Conservation (phyloP, 2,329 filamentous ascomycete species). For the Knoxdaviesia capensis region DNA sequence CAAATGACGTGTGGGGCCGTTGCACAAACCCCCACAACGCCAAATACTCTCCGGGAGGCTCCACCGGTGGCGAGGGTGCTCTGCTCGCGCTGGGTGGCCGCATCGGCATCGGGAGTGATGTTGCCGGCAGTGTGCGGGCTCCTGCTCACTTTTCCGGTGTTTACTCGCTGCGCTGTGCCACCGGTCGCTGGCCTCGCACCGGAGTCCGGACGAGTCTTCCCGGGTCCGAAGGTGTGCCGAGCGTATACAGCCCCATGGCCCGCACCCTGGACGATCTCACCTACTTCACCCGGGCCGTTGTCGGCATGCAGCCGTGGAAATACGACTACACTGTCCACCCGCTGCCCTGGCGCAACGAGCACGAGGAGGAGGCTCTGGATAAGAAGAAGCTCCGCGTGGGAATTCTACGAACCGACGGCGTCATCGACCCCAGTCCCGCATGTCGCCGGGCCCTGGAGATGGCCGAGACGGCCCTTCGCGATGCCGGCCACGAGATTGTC, state of each 20-base stretch:
- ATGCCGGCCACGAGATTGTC: slow-evolving; percentile 56
- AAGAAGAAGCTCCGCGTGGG: slow-evolving; percentile 52
- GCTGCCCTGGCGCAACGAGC: slow-evolving; percentile 51
- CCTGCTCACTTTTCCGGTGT: slow-evolving; percentile 83
- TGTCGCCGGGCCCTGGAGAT: slow-evolving; percentile 58
- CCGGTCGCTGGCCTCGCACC: slow-evolving; percentile 73
- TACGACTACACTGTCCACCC: slow-evolving; percentile 78
- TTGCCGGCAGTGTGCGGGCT: slow-evolving; percentile 70
- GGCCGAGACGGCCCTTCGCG: slow-evolving; percentile 46
- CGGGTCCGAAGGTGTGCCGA: slow-evolving; percentile 75
- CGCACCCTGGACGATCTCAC: slow-evolving; percentile 62
- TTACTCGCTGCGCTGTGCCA: slow-evolving; percentile 72
- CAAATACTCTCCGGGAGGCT: slow-evolving; percentile 76
- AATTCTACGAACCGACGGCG: slow-evolving; percentile 57
- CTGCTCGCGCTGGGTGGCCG: slow-evolving; percentile 64
- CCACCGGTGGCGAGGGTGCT: slow-evolving; percentile 69
- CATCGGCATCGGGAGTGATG: slow-evolving; percentile 80
- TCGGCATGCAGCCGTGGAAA: slow-evolving; percentile 71
- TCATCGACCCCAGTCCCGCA: slow-evolving; percentile 72
- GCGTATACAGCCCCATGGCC: slow-evolving; percentile 84
- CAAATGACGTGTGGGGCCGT: slow-evolving; percentile 61
- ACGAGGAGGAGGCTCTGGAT: slow-evolving; percentile 35
- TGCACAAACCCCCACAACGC: slow-evolving; percentile 65
- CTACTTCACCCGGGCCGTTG: slow-evolving; percentile 64
- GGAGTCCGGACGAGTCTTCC: slow-evolving; percentile 77